Evolutionary conservation across 2,329 filamentous ascomycete species (phyloP).

Genomic region (Xylariales sp.): DNA sequence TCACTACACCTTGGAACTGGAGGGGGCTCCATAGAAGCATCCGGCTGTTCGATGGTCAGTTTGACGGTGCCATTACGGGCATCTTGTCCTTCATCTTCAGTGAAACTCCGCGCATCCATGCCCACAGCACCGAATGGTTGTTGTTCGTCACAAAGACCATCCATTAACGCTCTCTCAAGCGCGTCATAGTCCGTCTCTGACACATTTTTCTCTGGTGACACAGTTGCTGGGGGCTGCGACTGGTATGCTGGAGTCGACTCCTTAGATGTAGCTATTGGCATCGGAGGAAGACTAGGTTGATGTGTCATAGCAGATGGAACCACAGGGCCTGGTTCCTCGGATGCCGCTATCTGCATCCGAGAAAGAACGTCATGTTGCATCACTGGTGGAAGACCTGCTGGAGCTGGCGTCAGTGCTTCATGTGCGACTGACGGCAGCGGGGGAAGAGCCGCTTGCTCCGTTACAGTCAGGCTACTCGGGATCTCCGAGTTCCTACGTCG

Average conservation of each 20-base stretch:
- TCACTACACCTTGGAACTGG: slow-evolving; percentile 14
- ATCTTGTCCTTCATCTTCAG: slow-evolving; percentile 11
- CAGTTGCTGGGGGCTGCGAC: neutral
- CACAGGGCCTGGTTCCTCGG: neutral
- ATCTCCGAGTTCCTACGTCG: slow-evolving; percentile 1
- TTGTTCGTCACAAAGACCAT: slow-evolving; percentile 17
- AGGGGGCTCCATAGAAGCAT: slow-evolving; percentile 17
- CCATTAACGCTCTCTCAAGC: slow-evolving; percentile 16
- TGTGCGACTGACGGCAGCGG: neutral
- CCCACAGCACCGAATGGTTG: slow-evolving; percentile 15
- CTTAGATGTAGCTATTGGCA: neutral
- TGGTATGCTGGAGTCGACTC: neutral
- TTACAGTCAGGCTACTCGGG: neutral
- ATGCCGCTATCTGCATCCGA: neutral
- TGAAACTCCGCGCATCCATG: slow-evolving; percentile 14
- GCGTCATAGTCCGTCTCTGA: slow-evolving; percentile 15
- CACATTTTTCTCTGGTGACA: slow-evolving; percentile 10
- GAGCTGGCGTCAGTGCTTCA: neutral
- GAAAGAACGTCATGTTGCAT: neutral
- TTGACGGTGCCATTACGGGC: slow-evolving; percentile 10
- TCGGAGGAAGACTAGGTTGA: neutral
- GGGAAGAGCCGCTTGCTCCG: neutral
- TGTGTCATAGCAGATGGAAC: too few relatives aligned
- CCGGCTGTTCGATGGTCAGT: slow-evolving; percentile 7
- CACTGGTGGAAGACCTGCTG: slow-evolving; percentile 9